Base-by-base conservation (phyloP, 2,329 filamentous ascomycete genomes). In the Colletotrichum liaoningense region DNA sequence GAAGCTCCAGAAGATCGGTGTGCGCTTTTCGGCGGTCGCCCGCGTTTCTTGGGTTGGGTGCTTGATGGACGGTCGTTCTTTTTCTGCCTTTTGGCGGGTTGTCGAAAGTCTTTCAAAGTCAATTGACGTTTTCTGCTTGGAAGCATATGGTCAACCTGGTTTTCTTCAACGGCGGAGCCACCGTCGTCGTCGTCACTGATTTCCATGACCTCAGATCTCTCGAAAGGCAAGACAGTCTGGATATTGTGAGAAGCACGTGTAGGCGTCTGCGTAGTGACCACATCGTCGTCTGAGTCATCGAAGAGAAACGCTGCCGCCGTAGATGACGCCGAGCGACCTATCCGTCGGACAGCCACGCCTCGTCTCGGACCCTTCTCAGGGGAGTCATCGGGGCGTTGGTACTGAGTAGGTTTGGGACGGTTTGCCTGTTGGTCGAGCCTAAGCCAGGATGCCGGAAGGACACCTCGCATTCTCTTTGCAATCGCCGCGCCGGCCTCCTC, bases 381-480 rank as follows among this genome's bases (percentile, higher is more conserved):
- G 3, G 83, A 84, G 24, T 76, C 46, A 12, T 72, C 79, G 11
- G 77, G 79, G 79, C 66, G 77, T 74, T 75, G 77, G 55, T 79
- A 80, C 68, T 79, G 81, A 63, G 78, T 74, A 46, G 76, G 77
- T 67, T 80, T 83, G 70, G 57, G 54, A 12, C 70, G 74, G 12
- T n/a, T 77, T 19, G 67, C 78, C 78, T 76, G 77, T 81, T 89
- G 87, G 77, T 92, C 89, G 28, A 93, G 79, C 55, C 91, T 87
- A 68, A 93, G 84, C 88, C 91, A 92, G 6, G 91, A 93, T n/a
- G 91, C 91, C 52, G 91, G 91, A 57, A 93, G 84, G 8, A 93
- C 90, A 26, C 91, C 90, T 66, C 86, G 86, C 60, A 93, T 89
- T 64, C 85, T 84, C 24, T 77, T 79, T 30, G 84, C 82, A 14